Evolutionary conservation across 768 basidiomycete species (phyloP).

Genomic region (Thelephora ganbajun): DNA sequence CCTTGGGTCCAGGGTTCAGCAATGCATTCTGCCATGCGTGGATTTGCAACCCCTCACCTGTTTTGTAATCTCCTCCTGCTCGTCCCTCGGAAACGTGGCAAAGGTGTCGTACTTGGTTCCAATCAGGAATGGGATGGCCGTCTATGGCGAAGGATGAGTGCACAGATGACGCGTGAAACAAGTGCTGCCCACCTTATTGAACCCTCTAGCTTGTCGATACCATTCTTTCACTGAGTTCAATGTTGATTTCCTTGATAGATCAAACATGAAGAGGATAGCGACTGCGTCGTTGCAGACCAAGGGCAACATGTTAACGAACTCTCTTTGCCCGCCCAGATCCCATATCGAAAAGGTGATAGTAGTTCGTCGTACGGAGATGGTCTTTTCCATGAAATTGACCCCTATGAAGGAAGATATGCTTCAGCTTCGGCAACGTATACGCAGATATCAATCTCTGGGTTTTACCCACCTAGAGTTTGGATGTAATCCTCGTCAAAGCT

Average conservation of each 20-base stretch:
- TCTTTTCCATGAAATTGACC: constrained; percentile 99
- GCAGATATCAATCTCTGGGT: background rate
- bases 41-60: constrained; percentile 40
- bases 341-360: constrained; percentile 99
- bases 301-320: constrained; percentile 98
- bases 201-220: constrained; percentile 97
- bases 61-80: constrained; percentile 98
- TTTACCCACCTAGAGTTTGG: constrained; percentile 81
- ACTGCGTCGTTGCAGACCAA: constrained; percentile 99
- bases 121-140: constrained; percentile 95
- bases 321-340: constrained; percentile 94
- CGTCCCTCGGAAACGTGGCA: constrained; percentile 88
- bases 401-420: constrained; percentile 26
- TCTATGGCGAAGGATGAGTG: constrained; percentile 32
- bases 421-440: background rate
- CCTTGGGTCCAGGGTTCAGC: constrained; percentile 28
- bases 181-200: constrained; percentile 72
- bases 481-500: constrained; percentile 99
- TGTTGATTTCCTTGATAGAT: constrained; percentile 93
- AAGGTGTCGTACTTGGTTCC: constrained; percentile 99
- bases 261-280: constrained; percentile 99
- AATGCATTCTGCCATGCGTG: too few species aligned
- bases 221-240: constrained; percentile 98
- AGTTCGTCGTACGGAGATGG: constrained; percentile 93
- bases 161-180: background rate